Conservation (phyloP, 1,284 basidiomycete genomes). For the Moesziomyces antarcticus region DNA sequence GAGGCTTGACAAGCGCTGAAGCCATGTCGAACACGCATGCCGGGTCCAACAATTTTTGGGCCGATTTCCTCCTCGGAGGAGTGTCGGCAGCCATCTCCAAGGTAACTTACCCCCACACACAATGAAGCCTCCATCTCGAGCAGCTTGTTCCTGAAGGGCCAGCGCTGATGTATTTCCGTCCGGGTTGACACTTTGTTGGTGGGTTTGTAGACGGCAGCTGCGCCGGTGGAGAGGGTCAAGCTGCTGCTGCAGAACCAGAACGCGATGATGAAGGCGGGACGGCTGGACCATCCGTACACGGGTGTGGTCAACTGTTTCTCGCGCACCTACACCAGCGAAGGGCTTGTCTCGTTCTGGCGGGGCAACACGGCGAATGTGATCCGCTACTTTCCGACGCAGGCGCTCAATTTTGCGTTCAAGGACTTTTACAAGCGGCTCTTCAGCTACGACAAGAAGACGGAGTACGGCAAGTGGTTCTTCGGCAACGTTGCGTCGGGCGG, state of each 20-base stretch:
- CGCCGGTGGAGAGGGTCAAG: slow-evolving; percentile 68
- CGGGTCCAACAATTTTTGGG: too few relatives aligned
- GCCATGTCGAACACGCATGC: too few relatives aligned
- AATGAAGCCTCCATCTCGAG: too few relatives aligned
- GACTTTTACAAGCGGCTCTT: slow-evolving; percentile 68
- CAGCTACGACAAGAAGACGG: slow-evolving; percentile 65
- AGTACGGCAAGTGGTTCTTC: slow-evolving; percentile 66
- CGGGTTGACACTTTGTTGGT: too few relatives aligned
- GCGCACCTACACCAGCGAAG: slow-evolving; percentile 67
- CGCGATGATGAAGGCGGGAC: slow-evolving; percentile 69
- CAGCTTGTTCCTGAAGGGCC: too few relatives aligned
- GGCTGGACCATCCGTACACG: slow-evolving; percentile 67
- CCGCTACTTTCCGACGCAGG: slow-evolving; percentile 68
- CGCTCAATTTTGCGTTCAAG: slow-evolving; percentile 68
- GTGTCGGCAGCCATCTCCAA: slow-evolving; percentile 68
- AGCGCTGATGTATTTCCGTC: too few relatives aligned
- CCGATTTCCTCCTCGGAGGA: slow-evolving; percentile 68
- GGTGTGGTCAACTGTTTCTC: slow-evolving; percentile 68
- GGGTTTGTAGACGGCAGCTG: slow-evolving; percentile 61
- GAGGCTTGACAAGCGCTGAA: too few relatives aligned
- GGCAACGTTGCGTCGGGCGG: slow-evolving; percentile 68
- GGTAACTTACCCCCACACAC: too few relatives aligned
- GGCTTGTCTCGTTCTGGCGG: slow-evolving; percentile 67
- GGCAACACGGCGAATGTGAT: slow-evolving; percentile 69
- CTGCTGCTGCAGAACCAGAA: slow-evolving; percentile 69